These are phyloP conservation scores for Dioszegia crocea DNA, from an alignment of 768 basidiomycete species.

Conservation along the genomic window DNA sequence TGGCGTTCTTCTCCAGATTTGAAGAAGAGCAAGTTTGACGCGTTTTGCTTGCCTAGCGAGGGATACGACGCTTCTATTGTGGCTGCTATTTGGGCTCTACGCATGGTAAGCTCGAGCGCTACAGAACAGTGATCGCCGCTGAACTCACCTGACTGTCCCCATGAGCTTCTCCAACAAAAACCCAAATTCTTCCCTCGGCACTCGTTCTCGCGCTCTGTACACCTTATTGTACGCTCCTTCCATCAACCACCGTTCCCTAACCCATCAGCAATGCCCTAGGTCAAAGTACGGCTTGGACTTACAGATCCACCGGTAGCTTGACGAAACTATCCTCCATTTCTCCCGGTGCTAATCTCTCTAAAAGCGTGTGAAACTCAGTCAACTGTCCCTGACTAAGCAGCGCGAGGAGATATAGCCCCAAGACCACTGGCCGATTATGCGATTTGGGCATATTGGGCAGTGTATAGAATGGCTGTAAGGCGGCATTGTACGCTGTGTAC, in stretches of 20 bases:
- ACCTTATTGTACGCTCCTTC: constrained; percentile 97
- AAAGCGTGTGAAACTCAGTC: constrained; percentile 93
- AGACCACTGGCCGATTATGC: constrained; percentile 77
- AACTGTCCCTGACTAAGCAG: constrained; percentile 86
- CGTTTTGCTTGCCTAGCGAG: constrained; percentile 82
- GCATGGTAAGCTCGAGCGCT: background rate
- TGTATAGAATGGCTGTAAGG: constrained; percentile 31
- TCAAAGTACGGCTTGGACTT: constrained; percentile 3
- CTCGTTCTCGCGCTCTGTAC: constrained; percentile 88
- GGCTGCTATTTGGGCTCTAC: constrained; percentile 91
- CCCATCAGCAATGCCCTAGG: constrained; percentile 8
- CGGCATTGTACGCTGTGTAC: constrained; percentile 81
- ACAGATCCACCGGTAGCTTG: constrained; percentile 47
- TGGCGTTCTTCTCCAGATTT: constrained; percentile 64
- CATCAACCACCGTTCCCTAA: constrained; percentile 89
- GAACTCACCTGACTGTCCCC: constrained; percentile 78
- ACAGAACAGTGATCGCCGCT: too few species aligned
- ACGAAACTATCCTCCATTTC: constrained; percentile 48
- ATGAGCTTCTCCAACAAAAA: constrained; percentile 89
- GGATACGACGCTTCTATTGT: constrained; percentile 93
- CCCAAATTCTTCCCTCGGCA: constrained; percentile 89
- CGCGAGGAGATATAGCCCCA: constrained; percentile 89
- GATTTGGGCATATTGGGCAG: constrained; percentile 64
- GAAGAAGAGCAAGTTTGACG: constrained; percentile 89
- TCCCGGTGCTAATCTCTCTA: constrained; percentile 67